These are phyloP conservation scores for Trichosporon sp. DNA, from an alignment of 1,284 basidiomycete genomes.

Conservation along the genomic window DNA sequence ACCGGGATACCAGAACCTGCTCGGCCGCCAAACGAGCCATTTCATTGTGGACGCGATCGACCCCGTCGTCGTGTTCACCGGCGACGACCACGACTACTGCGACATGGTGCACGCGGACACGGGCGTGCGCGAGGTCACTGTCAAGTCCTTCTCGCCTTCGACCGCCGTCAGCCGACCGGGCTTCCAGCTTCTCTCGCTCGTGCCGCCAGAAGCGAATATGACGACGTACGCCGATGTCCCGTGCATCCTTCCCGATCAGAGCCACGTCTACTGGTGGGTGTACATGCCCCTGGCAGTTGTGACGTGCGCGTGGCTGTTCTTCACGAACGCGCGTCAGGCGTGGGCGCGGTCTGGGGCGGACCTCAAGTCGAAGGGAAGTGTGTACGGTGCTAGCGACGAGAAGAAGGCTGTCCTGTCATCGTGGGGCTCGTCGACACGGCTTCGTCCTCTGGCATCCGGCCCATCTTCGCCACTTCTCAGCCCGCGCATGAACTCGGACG, in stretches of 20 bases:
- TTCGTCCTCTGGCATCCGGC: constrained; percentile 29
- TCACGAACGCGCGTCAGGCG: constrained; percentile 48
- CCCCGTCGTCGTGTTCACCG: constrained; percentile 69
- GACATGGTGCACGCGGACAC: constrained; percentile 65
- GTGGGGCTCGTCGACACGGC: constrained; percentile 46
- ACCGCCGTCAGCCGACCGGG: constrained; percentile 75
- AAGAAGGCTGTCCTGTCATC: constrained; percentile 44
- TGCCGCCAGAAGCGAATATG: constrained; percentile 57
- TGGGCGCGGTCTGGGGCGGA: constrained; percentile 32
- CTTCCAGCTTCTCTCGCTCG: constrained; percentile 78
- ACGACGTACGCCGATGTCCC: constrained; percentile 61
- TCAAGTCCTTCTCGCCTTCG: constrained; percentile 81
- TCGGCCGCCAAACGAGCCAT: constrained; percentile 70
- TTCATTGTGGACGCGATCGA: constrained; percentile 70
- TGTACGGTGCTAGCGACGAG: constrained; percentile 18
- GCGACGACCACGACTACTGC: constrained; percentile 87
- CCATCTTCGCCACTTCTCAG: constrained; percentile 35
- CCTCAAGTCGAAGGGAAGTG: not conserved
- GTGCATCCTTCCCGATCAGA: constrained; percentile 72
- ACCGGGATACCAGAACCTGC: constrained; percentile 76
- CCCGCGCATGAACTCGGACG: not conserved
- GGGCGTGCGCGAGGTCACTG: constrained; percentile 68
- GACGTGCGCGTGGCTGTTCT: constrained; percentile 54
- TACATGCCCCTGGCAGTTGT: constrained; percentile 64
- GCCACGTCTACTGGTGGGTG: constrained; percentile 64